Conservation (phyloP, 2,329 filamentous ascomycete genomes). For the Talaromyces marneffei region DNA sequence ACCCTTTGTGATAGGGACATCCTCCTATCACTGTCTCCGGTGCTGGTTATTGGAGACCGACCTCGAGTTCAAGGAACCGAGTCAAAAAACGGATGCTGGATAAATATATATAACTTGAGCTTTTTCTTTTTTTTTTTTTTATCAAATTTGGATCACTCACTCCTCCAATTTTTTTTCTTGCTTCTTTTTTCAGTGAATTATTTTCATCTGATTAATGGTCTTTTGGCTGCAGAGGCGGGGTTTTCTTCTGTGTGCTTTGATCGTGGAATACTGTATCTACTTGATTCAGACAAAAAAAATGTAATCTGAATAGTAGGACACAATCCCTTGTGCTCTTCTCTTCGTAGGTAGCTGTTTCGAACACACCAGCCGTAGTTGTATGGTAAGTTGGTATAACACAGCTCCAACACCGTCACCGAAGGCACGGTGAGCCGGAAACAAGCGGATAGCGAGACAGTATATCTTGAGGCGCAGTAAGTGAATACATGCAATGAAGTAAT, state of each 20-base stretch:
- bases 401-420: not conserved
- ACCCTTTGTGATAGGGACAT: conserved; percentile 1
- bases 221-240: not conserved
- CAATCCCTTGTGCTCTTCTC: not conserved
- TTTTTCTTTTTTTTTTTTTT: not conserved
- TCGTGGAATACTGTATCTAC: not conserved
- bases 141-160: not conserved
- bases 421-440: not conserved
- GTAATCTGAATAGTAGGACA: not conserved
- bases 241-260: conserved; percentile 1
- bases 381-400: not conserved
- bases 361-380: not conserved
- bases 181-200: not conserved
- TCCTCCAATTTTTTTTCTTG: not conserved
- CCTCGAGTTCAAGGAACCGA: conserved; percentile 5
- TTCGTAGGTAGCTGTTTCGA: not conserved
- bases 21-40: conserved; percentile 1
- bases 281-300: not conserved
- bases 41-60: not conserved
- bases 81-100: conserved; percentile 5
- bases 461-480: not conserved
- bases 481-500: not conserved
- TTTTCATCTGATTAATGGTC: not conserved
- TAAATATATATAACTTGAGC: not conserved
- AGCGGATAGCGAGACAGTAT: not conserved